phyloP scores from a whole-genome alignment of 2,329 filamentous ascomycete species.

The Arthrobotrys conoides region DNA sequence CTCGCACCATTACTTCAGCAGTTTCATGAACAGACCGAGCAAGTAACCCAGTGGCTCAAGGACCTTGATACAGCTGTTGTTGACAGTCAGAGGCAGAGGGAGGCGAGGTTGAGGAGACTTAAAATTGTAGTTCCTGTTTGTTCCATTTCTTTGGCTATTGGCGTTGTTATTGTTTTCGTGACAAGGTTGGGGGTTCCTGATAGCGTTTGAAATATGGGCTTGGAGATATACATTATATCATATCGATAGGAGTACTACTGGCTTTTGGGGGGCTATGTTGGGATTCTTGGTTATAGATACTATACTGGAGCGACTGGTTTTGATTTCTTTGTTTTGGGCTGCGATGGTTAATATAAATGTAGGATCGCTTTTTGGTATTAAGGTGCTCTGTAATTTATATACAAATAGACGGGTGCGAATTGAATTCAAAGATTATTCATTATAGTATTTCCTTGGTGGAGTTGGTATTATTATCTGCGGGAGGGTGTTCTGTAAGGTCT shows the following conservation, averaged over 20 bases:
- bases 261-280: not conserved
- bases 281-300: not conserved
- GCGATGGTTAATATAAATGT: not conserved
- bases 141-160: conserved; percentile 47
- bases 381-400: not conserved
- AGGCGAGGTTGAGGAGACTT: conserved; percentile 42
- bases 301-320: too few species aligned
- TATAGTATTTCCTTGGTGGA: conserved; percentile 1
- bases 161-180: conserved; percentile 39
- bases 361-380: not conserved
- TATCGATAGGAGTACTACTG: not conserved
- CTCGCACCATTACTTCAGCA: conserved; percentile 39
- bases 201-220: not conserved
- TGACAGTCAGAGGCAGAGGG: conserved; percentile 43
- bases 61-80: conserved; percentile 47
- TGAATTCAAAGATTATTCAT: conserved; percentile 26
- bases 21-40: conserved; percentile 51
- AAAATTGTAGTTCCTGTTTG: conserved; percentile 47
- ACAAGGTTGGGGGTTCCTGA: conserved; percentile 14
- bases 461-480: conserved; percentile 30
- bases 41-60: conserved; percentile 48
- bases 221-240: not conserved
- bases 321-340: too few species aligned
- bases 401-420: conserved; percentile 9
- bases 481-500: conserved; percentile 7